phyloP scores from a whole-genome alignment of 805 yeast genomes.

The Grigorovia transvaalensis region DNA sequence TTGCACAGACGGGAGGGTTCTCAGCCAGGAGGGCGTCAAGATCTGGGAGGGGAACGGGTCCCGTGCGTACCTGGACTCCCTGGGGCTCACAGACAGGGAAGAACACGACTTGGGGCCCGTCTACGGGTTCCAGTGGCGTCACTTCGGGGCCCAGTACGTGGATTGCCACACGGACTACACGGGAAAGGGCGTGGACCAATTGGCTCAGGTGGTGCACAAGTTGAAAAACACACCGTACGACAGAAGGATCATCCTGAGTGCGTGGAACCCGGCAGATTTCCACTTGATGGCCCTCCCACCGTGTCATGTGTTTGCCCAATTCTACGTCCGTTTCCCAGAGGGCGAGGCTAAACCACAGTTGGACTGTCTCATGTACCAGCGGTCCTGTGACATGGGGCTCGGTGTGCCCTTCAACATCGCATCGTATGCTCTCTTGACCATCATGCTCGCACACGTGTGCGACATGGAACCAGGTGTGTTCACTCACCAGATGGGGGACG shows the following conservation, averaged over 20 bases:
- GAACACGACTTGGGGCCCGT: constrained; percentile 98
- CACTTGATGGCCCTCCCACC: constrained; percentile 95
- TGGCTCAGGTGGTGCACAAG: constrained; percentile 66
- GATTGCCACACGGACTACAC: constrained; percentile 83
- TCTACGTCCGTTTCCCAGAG: constrained; percentile 77
- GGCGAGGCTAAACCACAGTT: constrained; percentile 45
- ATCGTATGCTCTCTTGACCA: constrained; percentile 83
- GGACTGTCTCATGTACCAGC: constrained; percentile 84
- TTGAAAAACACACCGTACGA: constrained; percentile 86
- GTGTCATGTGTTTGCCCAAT: constrained; percentile 93
- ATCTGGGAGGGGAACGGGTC: constrained; percentile 99
- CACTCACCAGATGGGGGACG: constrained; percentile 91
- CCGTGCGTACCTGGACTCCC: constrained; percentile 72
- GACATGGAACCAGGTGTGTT: constrained; percentile 94
- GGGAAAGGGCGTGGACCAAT: constrained; percentile 85
- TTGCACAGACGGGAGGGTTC: constrained; percentile 72
- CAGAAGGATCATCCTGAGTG: constrained; percentile 86
- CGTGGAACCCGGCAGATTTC: constrained; percentile 98
- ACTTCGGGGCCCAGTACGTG: constrained; percentile 87
- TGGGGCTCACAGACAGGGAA: constrained; percentile 70
- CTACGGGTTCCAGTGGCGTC: constrained; percentile 99
- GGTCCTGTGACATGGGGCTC: constrained; percentile 99
- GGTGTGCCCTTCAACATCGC: constrained; percentile 99
- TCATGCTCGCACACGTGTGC: constrained; percentile 92
- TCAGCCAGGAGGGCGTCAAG: constrained; percentile 78